These are phyloP conservation scores for Pachysandra terminalis DNA, from an alignment of 164 flowering plant species.

Conservation along the genomic window DNA sequence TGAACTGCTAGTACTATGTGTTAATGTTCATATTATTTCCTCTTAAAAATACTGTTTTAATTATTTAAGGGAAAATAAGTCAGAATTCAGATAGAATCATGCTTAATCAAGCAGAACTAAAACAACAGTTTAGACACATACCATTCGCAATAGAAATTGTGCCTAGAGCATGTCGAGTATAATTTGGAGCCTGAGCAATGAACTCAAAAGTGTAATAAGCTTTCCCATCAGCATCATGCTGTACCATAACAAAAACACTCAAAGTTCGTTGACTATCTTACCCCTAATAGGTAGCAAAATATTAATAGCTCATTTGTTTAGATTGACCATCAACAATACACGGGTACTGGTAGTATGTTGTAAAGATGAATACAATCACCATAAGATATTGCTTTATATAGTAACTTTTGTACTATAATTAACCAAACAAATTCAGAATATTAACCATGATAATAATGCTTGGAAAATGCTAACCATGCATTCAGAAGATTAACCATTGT, in stretches of 20 bases:
- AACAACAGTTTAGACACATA: constrained; percentile 21
- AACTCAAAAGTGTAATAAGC: constrained; percentile 91
- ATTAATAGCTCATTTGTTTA: neutral
- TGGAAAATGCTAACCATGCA: too few species aligned
- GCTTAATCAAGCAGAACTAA: neutral
- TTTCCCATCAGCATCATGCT: constrained; percentile 86
- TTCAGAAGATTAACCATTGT: neutral
- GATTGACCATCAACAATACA: neutral
- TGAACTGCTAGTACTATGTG: too few species aligned
- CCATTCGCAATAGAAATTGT: constrained; percentile 74
- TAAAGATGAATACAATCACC: neutral
- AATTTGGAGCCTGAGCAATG: constrained; percentile 83
- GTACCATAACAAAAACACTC: constrained; percentile 15
- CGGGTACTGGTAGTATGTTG: neutral
- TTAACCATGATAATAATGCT: neutral
- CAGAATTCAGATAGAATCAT: neutral
- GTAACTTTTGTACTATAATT: neutral
- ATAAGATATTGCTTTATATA: too few species aligned
- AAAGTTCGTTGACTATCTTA: neutral
- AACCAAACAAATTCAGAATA: neutral
- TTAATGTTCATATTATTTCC: too few species aligned
- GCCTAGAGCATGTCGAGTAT: constrained; percentile 87
- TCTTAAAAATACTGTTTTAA: too few species aligned
- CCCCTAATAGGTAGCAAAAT: neutral
- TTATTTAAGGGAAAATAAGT: neutral